These are phyloP conservation scores for Tephrocybe sp. DNA, from an alignment of 768 basidiomycete species.

Conservation along the genomic window DNA sequence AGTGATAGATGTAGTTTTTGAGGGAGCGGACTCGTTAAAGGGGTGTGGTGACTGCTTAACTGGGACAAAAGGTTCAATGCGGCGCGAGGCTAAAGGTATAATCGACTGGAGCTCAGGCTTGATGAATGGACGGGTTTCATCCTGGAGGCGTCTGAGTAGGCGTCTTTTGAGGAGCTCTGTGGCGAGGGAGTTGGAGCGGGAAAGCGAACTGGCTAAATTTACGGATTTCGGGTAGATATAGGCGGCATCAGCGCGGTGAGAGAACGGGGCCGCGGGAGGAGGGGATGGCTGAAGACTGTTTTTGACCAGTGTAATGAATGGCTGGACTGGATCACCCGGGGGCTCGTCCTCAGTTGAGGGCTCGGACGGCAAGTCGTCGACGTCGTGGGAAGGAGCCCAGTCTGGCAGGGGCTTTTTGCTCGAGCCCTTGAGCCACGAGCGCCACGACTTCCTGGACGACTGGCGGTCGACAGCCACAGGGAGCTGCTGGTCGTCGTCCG, in stretches of 20 bases:
- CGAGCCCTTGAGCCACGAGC: constrained; percentile 45
- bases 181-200: constrained; percentile 39
- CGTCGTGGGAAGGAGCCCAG: constrained; percentile 28
- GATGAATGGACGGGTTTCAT: constrained; percentile 30
- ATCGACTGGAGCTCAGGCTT: constrained; percentile 44
- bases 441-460: constrained; percentile 51
- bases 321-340: constrained; percentile 4
- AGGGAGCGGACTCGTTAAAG: constrained; percentile 36
- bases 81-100: constrained; percentile 39
- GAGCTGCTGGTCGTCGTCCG: constrained; percentile 51
- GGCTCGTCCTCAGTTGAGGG: constrained; percentile 11
- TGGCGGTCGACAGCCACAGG: constrained; percentile 24
- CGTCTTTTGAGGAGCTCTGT: constrained; percentile 49
- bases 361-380: constrained; percentile 17
- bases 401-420: constrained; percentile 22
- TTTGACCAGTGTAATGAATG: constrained; percentile 39
- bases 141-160: constrained; percentile 46
- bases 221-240: constrained; percentile 56
- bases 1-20: constrained; percentile 29
- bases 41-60: constrained; percentile 23
- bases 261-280: constrained; percentile 50
- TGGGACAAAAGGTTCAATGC: constrained; percentile 22
- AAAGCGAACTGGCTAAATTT: constrained; percentile 38
- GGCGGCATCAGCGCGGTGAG: constrained; percentile 33
- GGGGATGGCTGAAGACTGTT: constrained; percentile 44